phyloP scores from a whole-genome alignment of 106 monocot genomes.

The Dioscorea alata region DNA sequence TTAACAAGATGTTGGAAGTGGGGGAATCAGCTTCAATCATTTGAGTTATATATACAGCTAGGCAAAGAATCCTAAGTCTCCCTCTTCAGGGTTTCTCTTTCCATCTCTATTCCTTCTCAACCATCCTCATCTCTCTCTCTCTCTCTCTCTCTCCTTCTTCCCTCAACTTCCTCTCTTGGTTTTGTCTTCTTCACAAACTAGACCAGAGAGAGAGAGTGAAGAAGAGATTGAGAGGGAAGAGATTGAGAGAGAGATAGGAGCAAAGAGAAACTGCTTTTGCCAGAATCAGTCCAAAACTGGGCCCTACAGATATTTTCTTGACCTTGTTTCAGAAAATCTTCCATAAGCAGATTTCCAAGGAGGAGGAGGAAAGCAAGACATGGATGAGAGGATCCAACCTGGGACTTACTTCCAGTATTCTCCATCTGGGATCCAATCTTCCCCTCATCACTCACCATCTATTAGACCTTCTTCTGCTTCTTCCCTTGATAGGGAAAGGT shows the following conservation, averaged over 20 bases:
- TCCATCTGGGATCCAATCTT: conserved; percentile 35
- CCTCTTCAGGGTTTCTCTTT: background rate
- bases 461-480: conserved; percentile 31
- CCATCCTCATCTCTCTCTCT: too few species aligned
- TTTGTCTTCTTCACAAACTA: background rate
- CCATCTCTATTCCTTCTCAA: background rate
- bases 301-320: background rate
- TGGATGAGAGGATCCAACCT: conserved; percentile 62
- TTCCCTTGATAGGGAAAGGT: conserved; percentile 46
- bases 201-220: background rate
- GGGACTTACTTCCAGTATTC: conserved; percentile 49
- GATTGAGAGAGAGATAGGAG: background rate
- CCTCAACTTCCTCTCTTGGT: background rate
- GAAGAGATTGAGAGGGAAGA: background rate
- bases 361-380: conserved; percentile 1
- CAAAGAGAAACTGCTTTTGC: background rate
- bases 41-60: background rate
- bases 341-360: background rate
- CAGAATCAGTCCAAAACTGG: background rate
- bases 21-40: background rate
- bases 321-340: background rate
- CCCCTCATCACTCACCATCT: conserved; percentile 32
- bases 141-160: too few species aligned
- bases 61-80: background rate
- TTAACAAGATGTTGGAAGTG: background rate